Conservation (phyloP, 352 stramenopile species). For the Phytophthora colocasiae region DNA sequence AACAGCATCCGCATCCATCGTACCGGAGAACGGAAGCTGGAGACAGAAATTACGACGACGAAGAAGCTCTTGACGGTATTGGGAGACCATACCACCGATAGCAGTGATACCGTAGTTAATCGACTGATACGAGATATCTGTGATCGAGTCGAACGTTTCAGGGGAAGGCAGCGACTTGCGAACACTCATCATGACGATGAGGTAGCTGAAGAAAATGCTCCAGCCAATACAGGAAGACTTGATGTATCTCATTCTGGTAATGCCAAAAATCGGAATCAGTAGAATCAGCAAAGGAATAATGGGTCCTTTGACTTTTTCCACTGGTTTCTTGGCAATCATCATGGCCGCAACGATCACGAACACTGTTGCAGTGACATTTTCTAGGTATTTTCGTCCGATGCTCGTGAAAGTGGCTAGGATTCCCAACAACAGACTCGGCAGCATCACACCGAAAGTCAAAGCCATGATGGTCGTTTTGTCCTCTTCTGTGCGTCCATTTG, state of each 20-base stretch:
- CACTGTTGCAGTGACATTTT: slow-evolving; percentile 67
- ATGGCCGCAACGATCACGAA: slow-evolving; percentile 65
- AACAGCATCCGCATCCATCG: slow-evolving; percentile 69
- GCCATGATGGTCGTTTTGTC: slow-evolving; percentile 58
- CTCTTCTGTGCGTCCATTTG: slow-evolving; percentile 40
- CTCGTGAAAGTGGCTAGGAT: slow-evolving; percentile 62
- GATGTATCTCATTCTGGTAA: slow-evolving; percentile 83
- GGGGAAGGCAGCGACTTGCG: slow-evolving; percentile 44
- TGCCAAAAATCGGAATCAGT: slow-evolving; percentile 87
- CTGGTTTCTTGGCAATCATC: slow-evolving; percentile 85
- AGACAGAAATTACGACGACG: slow-evolving; percentile 82
- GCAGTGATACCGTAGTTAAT: slow-evolving; percentile 86
- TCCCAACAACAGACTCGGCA: slow-evolving; percentile 63
- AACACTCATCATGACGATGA: slow-evolving; percentile 66
- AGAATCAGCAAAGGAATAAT: slow-evolving; percentile 83
- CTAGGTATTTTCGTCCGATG: slow-evolving; percentile 56
- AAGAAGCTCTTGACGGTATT: slow-evolving; percentile 83
- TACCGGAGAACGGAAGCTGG: slow-evolving; percentile 75
- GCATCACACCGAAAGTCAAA: slow-evolving; percentile 68
- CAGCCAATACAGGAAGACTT: slow-evolving; percentile 77
- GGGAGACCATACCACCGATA: slow-evolving; percentile 85
- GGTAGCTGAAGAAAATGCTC: slow-evolving; percentile 74
- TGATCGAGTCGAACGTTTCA: slow-evolving; percentile 65
- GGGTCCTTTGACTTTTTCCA: slow-evolving; percentile 70
- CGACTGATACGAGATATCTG: slow-evolving; percentile 81